Evolutionary conservation across 2,329 filamentous ascomycete genomes (phyloP).

Genomic region (Leptodontidium sp.): DNA sequence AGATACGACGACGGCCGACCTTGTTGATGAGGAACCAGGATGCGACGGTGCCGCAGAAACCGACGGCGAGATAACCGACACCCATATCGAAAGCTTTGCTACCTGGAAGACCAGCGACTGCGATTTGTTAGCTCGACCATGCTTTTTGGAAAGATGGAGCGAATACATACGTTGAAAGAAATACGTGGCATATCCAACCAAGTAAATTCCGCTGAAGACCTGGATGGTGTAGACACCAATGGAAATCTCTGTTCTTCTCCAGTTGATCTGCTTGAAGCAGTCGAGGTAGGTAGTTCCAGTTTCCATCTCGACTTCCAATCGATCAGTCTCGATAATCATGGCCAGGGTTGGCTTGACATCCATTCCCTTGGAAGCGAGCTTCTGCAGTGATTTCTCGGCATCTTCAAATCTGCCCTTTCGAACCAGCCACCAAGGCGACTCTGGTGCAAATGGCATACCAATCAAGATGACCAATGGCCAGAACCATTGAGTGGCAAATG

Average conservation of each 20-base stretch:
- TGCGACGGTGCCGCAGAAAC: constrained; percentile 58
- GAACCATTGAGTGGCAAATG: constrained; percentile 58
- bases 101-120: constrained; percentile 54
- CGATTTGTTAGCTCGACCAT: not conserved
- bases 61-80: constrained; percentile 55
- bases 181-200: constrained; percentile 56
- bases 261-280: constrained; percentile 39
- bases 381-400: constrained; percentile 55
- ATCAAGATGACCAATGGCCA: constrained; percentile 58
- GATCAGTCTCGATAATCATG: constrained; percentile 45
- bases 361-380: constrained; percentile 27
- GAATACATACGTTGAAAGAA: constrained; percentile 52
- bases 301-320: constrained; percentile 55
- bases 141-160: not conserved
- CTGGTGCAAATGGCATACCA: constrained; percentile 55
- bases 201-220: constrained; percentile 36
- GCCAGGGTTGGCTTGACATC: constrained; percentile 22
- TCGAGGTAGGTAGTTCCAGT: constrained; percentile 46
- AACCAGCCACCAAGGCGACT: constrained; percentile 58
- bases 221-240: constrained; percentile 35
- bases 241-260: constrained; percentile 38
- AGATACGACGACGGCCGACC: constrained; percentile 57
- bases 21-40: constrained; percentile 57
- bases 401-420: constrained; percentile 54
- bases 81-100: constrained; percentile 60